Evolutionary conservation across 805 yeast species (phyloP).

Genomic region (Nakazawaea peltata): DNA sequence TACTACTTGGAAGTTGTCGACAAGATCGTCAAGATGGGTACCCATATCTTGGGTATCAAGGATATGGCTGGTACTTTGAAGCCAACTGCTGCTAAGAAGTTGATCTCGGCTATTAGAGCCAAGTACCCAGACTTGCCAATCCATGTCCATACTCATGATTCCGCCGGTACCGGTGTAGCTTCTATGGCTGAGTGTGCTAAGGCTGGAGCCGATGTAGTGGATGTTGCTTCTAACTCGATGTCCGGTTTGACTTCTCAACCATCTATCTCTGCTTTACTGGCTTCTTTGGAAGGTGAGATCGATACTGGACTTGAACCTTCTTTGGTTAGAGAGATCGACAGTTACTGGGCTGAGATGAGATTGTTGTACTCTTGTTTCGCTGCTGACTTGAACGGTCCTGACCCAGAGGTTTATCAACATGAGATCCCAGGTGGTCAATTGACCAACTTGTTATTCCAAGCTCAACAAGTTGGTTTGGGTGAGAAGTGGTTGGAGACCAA

Average conservation of each 20-base stretch:
- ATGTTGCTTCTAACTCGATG: slow-evolving; percentile 94
- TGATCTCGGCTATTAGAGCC: slow-evolving; percentile 74
- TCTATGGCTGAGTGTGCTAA: slow-evolving; percentile 90
- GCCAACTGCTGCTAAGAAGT: slow-evolving; percentile 83
- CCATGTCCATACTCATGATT: slow-evolving; percentile 98
- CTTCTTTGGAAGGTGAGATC: slow-evolving; percentile 83
- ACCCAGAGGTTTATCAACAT: slow-evolving; percentile 97
- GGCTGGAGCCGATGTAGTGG: slow-evolving; percentile 98
- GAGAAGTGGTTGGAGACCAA: slow-evolving; percentile 95
- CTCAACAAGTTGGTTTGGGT: slow-evolving; percentile 97
- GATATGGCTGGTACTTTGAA: slow-evolving; percentile 99
- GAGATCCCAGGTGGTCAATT: slow-evolving; percentile 99
- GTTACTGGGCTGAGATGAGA: slow-evolving; percentile 99
- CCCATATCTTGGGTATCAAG: slow-evolving; percentile 94
- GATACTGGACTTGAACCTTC: slow-evolving; percentile 63
- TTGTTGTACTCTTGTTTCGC: slow-evolving; percentile 93
- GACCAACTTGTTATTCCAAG: slow-evolving; percentile 97
- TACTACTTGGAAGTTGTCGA: slow-evolving; percentile 82
- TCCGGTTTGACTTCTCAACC: slow-evolving; percentile 99
- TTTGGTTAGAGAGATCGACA: slow-evolving; percentile 75
- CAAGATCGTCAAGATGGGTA: slow-evolving; percentile 84
- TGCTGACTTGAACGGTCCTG: slow-evolving; percentile 98
- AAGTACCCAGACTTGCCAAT: slow-evolving; percentile 91
- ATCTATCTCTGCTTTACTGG: slow-evolving; percentile 84
- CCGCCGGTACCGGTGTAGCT: slow-evolving; percentile 99